Percentiles rank a stretch among this genome's conserved stretches.
Evolutionary conservation across 1,284 basidiomycete genomes (phyloP).

Genomic region (Fomitopsis betulina): DNA sequence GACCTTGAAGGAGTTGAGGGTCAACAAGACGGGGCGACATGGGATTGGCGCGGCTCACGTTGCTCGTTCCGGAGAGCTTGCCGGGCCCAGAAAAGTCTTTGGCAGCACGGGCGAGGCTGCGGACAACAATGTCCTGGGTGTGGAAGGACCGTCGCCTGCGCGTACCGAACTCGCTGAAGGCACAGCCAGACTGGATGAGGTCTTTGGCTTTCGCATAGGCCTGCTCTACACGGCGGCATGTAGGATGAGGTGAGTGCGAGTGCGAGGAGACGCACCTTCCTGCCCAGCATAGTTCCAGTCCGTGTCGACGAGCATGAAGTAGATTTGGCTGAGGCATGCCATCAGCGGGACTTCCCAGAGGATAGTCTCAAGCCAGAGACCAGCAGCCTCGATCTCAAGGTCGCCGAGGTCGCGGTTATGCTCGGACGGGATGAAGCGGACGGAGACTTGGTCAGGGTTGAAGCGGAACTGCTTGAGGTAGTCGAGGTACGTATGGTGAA

Average conservation of each 20-base stretch:
- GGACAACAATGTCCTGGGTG: slow-evolving; percentile 78
- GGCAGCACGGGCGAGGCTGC: slow-evolving; percentile 62
- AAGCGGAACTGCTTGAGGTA: slow-evolving; percentile 75
- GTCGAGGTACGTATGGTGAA: slow-evolving; percentile 71
- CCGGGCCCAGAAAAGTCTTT: slow-evolving; percentile 51
- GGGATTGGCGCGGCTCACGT: slow-evolving; percentile 42
- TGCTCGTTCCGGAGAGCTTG: slow-evolving; percentile 80
- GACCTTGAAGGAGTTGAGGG: slow-evolving; percentile 41
- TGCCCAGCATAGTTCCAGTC: slow-evolving; percentile 87
- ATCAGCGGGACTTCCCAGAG: slow-evolving; percentile 96
- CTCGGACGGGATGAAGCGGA: slow-evolving; percentile 59
- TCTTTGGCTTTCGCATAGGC: slow-evolving; percentile 71
- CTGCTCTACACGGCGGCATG: background rate
- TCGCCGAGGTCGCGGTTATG: slow-evolving; percentile 54
- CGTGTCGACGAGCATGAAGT: slow-evolving; percentile 65
- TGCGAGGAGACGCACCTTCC: slow-evolving; percentile 43
- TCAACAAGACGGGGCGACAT: background rate
- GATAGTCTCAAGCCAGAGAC: slow-evolving; percentile 88
- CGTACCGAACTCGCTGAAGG: slow-evolving; percentile 93
- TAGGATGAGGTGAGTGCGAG: too few relatives aligned
- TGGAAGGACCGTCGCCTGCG: slow-evolving; percentile 79
- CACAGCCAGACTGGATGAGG: slow-evolving; percentile 68
- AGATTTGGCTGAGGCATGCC: slow-evolving; percentile 81
- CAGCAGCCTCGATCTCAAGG: slow-evolving; percentile 71
- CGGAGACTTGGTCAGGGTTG: slow-evolving; percentile 76